Evolutionary conservation across 1,139 yeast genomes (phyloP).

Genomic region (Suhomyces chickasaworum): DNA sequence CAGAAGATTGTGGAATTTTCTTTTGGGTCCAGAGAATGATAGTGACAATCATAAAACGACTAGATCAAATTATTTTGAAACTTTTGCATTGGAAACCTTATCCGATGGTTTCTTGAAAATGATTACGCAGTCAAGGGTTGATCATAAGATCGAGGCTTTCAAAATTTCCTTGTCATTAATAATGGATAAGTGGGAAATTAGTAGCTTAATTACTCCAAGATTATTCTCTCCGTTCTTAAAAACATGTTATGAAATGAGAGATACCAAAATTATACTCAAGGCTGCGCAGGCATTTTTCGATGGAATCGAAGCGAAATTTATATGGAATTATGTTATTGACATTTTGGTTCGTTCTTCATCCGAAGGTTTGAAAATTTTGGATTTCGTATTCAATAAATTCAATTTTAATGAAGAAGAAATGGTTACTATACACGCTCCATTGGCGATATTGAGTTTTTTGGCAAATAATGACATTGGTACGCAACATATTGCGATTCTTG

Average conservation of each 20-base stretch:
- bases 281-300: conserved; percentile 76
- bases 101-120: conserved; percentile 54
- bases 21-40: conserved; percentile 68
- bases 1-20: conserved; percentile 90
- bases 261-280: conserved; percentile 47
- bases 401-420: conserved; percentile 85
- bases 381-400: conserved; percentile 63
- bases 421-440: conserved; percentile 73
- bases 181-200: conserved; percentile 94
- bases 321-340: conserved; percentile 65
- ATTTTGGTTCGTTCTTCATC: conserved; percentile 24
- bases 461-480: conserved; percentile 15
- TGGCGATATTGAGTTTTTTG: conserved; percentile 55
- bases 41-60: conserved; percentile 17
- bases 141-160: conserved; percentile 52
- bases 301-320: conserved; percentile 74
- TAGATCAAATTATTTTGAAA: conserved; percentile 58
- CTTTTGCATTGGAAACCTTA: conserved; percentile 54
- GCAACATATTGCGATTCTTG: conserved; percentile 39
- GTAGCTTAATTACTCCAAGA: conserved; percentile 67
- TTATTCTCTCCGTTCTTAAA: conserved; percentile 66
- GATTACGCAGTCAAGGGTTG: conserved; percentile 35
- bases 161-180: conserved; percentile 64
- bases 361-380: conserved; percentile 45
- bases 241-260: conserved; percentile 30